Evolutionary conservation across 139 green algal species (phyloP).

Genomic region (Zygnema circumcarinatum): DNA sequence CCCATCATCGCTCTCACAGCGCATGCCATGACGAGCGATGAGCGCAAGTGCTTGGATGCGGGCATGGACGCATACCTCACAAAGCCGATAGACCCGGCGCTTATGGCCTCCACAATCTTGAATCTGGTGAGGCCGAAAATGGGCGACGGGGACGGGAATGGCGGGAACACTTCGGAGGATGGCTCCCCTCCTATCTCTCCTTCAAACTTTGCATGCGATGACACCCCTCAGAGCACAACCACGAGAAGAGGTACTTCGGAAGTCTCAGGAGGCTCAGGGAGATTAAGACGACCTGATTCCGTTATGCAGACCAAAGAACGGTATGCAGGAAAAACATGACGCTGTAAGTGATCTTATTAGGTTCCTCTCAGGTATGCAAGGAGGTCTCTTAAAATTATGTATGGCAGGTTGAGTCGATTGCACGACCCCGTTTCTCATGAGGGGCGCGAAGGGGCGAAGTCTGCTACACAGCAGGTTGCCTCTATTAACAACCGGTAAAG

Average conservation of each 20-base stretch:
- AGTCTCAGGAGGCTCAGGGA: background rate
- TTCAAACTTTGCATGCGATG: background rate
- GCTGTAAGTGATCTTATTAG: too few relatives aligned
- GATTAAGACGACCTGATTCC: background rate
- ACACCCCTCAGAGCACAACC: background rate
- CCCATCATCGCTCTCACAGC: constrained; percentile 93
- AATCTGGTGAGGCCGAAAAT: background rate
- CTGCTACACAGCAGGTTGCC: too few relatives aligned
- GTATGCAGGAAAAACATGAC: background rate
- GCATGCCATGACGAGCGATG: constrained; percentile 77
- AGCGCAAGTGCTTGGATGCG: constrained; percentile 77
- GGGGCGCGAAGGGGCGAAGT: too few relatives aligned
- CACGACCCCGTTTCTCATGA: too few relatives aligned
- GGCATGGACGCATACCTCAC: constrained; percentile 91
- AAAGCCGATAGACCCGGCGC: constrained; percentile 62
- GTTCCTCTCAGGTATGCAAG: too few relatives aligned
- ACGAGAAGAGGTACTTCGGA: background rate
- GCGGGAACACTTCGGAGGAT: background rate
- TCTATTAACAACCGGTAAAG: too few relatives aligned
- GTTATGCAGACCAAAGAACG: background rate
- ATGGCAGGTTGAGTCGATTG: too few relatives aligned
- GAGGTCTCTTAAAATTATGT: too few relatives aligned
- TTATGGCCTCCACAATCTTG: constrained; percentile 30
- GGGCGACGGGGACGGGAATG: background rate
- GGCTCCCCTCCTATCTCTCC: background rate